Percentiles rank a stretch among this genome's conserved stretches.
Conservation (phyloP, 2,329 filamentous ascomycete genomes). For the Colletotrichum simmondsii region DNA sequence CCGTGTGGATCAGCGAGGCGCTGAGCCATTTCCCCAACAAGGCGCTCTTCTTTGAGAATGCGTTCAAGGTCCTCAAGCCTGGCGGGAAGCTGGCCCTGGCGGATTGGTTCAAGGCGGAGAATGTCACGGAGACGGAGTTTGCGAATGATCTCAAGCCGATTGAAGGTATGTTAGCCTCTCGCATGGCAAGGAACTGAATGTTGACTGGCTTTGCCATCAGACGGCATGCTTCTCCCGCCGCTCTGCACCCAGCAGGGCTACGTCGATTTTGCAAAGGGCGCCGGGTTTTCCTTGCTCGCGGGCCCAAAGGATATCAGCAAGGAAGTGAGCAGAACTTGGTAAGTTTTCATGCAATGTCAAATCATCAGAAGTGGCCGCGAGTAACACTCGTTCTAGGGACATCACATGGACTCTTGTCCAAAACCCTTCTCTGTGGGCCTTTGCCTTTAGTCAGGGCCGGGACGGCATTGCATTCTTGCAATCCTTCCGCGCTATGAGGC, state of each 20-base stretch:
- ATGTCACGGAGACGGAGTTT: slow-evolving; percentile 55
- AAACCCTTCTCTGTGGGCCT: slow-evolving; percentile 69
- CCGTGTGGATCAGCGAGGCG: slow-evolving; percentile 72
- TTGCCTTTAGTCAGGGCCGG: slow-evolving; percentile 68
- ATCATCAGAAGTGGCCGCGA: neutral
- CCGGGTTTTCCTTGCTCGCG: slow-evolving; percentile 57
- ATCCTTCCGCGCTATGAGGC: slow-evolving; percentile 69
- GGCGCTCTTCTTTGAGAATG: slow-evolving; percentile 66
- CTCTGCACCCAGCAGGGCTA: slow-evolving; percentile 66
- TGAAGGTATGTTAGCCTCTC: slow-evolving; percentile 54
- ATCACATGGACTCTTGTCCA: slow-evolving; percentile 71
- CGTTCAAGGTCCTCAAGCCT: slow-evolving; percentile 56
- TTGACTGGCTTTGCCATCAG: slow-evolving; percentile 41
- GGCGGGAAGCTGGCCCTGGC: slow-evolving; percentile 66
- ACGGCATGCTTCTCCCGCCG: slow-evolving; percentile 70
- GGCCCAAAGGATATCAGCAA: slow-evolving; percentile 67
- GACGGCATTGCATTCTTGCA: slow-evolving; percentile 71
- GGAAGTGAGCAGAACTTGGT: slow-evolving; percentile 71
- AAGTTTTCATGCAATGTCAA: slow-evolving; percentile 35
- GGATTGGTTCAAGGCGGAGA: slow-evolving; percentile 70
- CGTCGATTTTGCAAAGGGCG: slow-evolving; percentile 58
- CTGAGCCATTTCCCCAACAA: slow-evolving; percentile 71
- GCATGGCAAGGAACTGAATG: neutral
- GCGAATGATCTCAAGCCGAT: slow-evolving; percentile 67
- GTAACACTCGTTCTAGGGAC: slow-evolving; percentile 55